Evolutionary conservation across 148 eudicot species (phyloP).

Genomic region (Rhododendron ferrugineum): DNA sequence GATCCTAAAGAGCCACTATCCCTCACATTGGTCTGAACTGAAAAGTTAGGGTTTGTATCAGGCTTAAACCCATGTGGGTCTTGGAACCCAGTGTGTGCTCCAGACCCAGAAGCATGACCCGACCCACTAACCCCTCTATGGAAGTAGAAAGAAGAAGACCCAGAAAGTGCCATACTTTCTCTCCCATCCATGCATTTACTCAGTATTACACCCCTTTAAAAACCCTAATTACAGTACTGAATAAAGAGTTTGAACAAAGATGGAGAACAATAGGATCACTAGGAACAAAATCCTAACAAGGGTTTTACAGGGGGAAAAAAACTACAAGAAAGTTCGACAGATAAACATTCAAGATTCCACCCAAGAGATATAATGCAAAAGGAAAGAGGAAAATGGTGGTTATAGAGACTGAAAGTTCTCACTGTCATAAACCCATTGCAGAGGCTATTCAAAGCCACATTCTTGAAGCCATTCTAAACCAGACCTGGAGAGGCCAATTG

Average conservation of each 20-base stretch:
- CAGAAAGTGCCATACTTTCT: conserved; percentile 23
- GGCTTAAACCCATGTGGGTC: conserved; percentile 14
- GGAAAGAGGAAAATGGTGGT: not conserved
- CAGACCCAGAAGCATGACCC: conserved; percentile 15
- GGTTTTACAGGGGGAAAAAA: not conserved
- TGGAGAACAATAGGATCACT: not conserved
- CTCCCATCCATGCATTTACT: conserved; percentile 37
- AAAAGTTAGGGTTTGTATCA: conserved; percentile 15
- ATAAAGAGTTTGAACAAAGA: not conserved
- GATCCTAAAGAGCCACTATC: conserved; percentile 26
- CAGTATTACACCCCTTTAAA: not conserved
- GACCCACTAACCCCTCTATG: conserved; percentile 20
- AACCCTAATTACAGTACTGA: not conserved
- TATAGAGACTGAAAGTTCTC: not conserved
- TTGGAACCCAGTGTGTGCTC: conserved; percentile 1
- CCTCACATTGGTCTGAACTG: conserved; percentile 20
- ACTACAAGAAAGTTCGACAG: not conserved
- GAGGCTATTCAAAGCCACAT: not conserved
- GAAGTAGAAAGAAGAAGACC: conserved; percentile 21
- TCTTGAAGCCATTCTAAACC: conserved; percentile 10
- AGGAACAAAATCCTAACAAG: conserved; percentile 6
- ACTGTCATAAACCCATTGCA: not conserved
- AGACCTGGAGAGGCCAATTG: not conserved
- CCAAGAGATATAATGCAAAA: not conserved
- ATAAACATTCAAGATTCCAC: not conserved